Evolutionary conservation across 2,329 filamentous ascomycete species (phyloP), one percentile per base, ranked within the genome.

Genomic region (Nectriaceae sp.): DNA sequence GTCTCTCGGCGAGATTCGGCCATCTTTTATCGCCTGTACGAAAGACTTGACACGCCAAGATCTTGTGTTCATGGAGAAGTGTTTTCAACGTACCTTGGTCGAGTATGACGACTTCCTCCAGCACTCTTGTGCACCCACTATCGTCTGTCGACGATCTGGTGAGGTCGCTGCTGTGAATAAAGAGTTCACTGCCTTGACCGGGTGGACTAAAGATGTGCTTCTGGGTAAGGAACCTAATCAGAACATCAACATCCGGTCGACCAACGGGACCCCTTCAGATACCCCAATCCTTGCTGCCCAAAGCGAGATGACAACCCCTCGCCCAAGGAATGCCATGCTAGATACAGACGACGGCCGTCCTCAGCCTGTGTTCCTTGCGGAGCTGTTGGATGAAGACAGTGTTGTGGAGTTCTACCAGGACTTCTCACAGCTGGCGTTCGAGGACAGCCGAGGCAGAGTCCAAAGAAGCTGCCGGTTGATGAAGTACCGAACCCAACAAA

Each of bases 1-100:
- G 71, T 88, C 92, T 0, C 79, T 99, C 44, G 88, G 90, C 5
- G 90, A 88, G 38, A 96, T 97, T 59, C 87, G 94, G 6, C 93
- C 94, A 2, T 94, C 91, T 0, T 94, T 99, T 65, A 93, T 97
- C 54, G 87, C 91, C 11, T 95, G 90, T 53, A 96, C 90, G 18
- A 89, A 89, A 62, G 91, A 90, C n/a, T 75, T 97, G 52, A 92
- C 90, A 55, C 79, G 86, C 16, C 87, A 94, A 62, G 94, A 99
- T 68, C 76, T 97, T 21, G 85, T 99, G 19, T 97, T 97, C 68
- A 96, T 96, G 88, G 94, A 99, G 69, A 96, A 96, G 71, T 95
- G 89, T 63, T 90, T 97, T 65, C 94, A 99, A 70, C 84, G 94
- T 31, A 95, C 90, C 0, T 77, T 97, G 11, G 90, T 91, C 64